A percentile compares a stretch with the other conserved stretches of the same genome.
Conservation (phyloP, 108 stramenopile genomes). For the Cylindrotheca fusiformis region DNA sequence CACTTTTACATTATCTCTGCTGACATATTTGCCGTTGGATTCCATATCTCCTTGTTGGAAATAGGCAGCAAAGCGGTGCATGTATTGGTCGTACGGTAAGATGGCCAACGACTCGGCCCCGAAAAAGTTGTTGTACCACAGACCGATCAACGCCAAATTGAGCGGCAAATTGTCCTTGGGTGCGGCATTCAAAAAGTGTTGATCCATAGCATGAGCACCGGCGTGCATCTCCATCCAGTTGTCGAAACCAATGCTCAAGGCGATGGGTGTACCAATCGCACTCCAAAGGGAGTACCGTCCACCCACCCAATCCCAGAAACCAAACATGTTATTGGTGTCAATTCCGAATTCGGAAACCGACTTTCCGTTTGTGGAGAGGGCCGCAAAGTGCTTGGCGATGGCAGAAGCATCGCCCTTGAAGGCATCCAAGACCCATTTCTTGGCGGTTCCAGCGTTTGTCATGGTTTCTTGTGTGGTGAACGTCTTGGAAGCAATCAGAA, state of each 20-base stretch:
- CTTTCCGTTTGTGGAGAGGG: slow-evolving; percentile 66
- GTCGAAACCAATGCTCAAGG: slow-evolving; percentile 88
- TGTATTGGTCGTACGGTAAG: slow-evolving; percentile 95
- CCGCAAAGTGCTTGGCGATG: slow-evolving; percentile 93
- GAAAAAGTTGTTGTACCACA: slow-evolving; percentile 99
- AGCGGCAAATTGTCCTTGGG: slow-evolving; percentile 93
- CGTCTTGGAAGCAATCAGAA: slow-evolving; percentile 94
- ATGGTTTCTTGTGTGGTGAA: slow-evolving; percentile 99
- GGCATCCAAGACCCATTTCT: slow-evolving; percentile 82
- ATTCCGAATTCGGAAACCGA: slow-evolving; percentile 88
- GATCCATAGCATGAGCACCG: slow-evolving; percentile 98
- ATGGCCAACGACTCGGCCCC: slow-evolving; percentile 89
- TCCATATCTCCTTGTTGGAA: slow-evolving; percentile 99
- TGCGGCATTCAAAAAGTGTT: slow-evolving; percentile 93
- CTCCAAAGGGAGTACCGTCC: slow-evolving; percentile 92
- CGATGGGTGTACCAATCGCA: slow-evolving; percentile 89
- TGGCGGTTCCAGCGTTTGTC: slow-evolving; percentile 95
- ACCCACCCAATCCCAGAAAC: slow-evolving; percentile 99
- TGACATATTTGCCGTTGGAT: slow-evolving; percentile 95
- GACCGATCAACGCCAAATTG: slow-evolving; percentile 91
- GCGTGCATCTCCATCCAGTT: slow-evolving; percentile 90
- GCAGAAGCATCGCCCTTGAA: slow-evolving; percentile 64
- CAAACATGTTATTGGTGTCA: slow-evolving; percentile 93
- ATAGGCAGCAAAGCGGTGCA: slow-evolving; percentile 95
- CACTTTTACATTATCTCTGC: slow-evolving; percentile 62